phyloP scores from a whole-genome alignment of 768 basidiomycete genomes.

The Tephrocybe sp. region DNA sequence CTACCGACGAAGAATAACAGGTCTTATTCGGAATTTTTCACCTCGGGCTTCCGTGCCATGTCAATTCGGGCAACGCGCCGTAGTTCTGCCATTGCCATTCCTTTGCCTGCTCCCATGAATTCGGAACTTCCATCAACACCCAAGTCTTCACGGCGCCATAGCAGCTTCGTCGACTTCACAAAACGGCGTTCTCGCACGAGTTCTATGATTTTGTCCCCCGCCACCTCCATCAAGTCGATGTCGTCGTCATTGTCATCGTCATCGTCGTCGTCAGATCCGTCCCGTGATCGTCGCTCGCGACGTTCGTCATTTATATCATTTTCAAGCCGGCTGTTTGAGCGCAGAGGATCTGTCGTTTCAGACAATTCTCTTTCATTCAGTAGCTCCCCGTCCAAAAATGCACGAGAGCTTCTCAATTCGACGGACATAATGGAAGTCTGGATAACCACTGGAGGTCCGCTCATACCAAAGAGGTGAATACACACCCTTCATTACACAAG shows the following conservation, averaged over 20 bases:
- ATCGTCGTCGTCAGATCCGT: conserved; percentile 6
- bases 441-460: conserved; percentile 33
- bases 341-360: conserved; percentile 20
- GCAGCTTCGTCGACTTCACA: conserved; percentile 16
- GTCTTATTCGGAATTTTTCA: conserved; percentile 48
- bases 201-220: conserved; percentile 28
- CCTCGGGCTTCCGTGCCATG: conserved; percentile 44
- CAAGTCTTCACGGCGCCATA: conserved; percentile 13
- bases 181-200: conserved; percentile 25
- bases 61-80: conserved; percentile 20
- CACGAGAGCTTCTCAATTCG: conserved; percentile 12
- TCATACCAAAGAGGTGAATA: conserved; percentile 25
- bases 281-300: conserved; percentile 17
- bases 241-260: conserved; percentile 4
- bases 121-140: conserved; percentile 4
- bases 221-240: conserved; percentile 5
- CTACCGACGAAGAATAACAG: conserved; percentile 22
- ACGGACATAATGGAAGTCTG: conserved; percentile 28
- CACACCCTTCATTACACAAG: background rate
- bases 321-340: conserved; percentile 35
- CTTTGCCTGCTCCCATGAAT: background rate
- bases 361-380: conserved; percentile 25
- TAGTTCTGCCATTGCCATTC: conserved; percentile 1
- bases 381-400: conserved; percentile 17
- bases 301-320: conserved; percentile 35